Evolutionary conservation across 192 early-diverging fungal genomes (phyloP).

Genomic region (Glomus cerebriforme): DNA sequence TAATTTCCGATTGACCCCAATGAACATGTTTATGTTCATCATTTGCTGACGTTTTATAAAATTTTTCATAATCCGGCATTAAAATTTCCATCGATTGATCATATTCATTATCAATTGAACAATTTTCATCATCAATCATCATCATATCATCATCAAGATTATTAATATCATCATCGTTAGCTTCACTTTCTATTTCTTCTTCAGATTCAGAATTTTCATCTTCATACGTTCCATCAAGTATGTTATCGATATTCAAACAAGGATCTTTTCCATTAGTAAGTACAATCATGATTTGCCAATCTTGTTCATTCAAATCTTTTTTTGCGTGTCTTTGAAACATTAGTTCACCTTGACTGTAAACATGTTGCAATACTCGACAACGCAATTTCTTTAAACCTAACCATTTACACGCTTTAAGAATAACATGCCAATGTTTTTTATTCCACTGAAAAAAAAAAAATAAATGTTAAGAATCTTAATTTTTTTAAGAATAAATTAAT

Average conservation of each 20-base stretch:
- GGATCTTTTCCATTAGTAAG: not conserved
- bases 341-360: constrained; percentile 3
- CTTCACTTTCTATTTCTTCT: too few species aligned
- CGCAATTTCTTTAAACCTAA: constrained; percentile 5
- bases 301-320: constrained; percentile 1
- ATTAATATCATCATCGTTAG: too few species aligned
- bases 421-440: not conserved
- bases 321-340: not conserved
- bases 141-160: too few species aligned
- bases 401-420: not conserved
- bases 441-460: not conserved
- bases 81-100: too few species aligned
- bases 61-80: too few species aligned
- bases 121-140: too few species aligned
- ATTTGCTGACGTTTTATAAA: too few species aligned
- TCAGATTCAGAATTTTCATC: not conserved
- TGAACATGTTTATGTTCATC: too few species aligned
- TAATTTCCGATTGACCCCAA: too few species aligned
- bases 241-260: not conserved
- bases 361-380: constrained; percentile 1
- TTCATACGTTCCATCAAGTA: not conserved
- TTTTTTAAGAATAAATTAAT: not conserved
- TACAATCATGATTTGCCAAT: constrained; percentile 1
- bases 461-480: not conserved
- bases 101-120: too few species aligned